Evolutionary conservation across 805 yeast genomes (phyloP).

Genomic region (Teunomyces panamensis): DNA sequence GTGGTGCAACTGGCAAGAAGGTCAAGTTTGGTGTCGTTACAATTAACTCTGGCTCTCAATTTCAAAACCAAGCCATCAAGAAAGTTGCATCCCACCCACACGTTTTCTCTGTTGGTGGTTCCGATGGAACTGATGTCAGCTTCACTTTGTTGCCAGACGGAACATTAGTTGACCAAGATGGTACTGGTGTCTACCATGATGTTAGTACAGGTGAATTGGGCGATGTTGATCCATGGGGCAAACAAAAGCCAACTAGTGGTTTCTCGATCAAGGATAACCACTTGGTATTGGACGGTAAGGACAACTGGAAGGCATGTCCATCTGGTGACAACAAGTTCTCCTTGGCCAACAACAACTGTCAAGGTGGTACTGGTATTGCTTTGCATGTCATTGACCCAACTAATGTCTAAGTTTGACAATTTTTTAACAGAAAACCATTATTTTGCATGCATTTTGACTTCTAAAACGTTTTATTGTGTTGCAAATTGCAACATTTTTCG

Average conservation of each 20-base stretch:
- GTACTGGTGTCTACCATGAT: conserved; percentile 28
- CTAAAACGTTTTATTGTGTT: not conserved
- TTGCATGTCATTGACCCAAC: conserved; percentile 17
- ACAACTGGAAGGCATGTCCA: conserved; percentile 40
- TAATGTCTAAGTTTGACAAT: conserved; percentile 1
- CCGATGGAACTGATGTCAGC: conserved; percentile 22
- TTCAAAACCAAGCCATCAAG: conserved; percentile 24
- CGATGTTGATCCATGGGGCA: conserved; percentile 29
- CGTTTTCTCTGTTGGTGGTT: conserved; percentile 34
- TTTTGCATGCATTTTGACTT: not conserved
- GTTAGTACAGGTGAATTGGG: conserved; percentile 32
- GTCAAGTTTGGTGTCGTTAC: conserved; percentile 18
- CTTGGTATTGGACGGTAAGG: conserved; percentile 32
- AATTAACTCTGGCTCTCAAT: conserved; percentile 22
- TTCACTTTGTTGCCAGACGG: conserved; percentile 25
- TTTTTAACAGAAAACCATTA: not conserved
- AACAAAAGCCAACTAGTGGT: conserved; percentile 32
- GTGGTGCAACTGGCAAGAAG: conserved; percentile 4
- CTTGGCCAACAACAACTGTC: conserved; percentile 25
- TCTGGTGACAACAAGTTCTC: conserved; percentile 22
- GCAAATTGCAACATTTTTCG: not conserved
- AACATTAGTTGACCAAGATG: conserved; percentile 29
- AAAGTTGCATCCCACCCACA: conserved; percentile 30
- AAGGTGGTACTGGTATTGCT: conserved; percentile 27
- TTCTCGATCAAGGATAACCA: conserved; percentile 38